These are phyloP conservation scores for Starmera quercuum DNA, from an alignment of 805 yeast species.

Conservation along the genomic window DNA sequence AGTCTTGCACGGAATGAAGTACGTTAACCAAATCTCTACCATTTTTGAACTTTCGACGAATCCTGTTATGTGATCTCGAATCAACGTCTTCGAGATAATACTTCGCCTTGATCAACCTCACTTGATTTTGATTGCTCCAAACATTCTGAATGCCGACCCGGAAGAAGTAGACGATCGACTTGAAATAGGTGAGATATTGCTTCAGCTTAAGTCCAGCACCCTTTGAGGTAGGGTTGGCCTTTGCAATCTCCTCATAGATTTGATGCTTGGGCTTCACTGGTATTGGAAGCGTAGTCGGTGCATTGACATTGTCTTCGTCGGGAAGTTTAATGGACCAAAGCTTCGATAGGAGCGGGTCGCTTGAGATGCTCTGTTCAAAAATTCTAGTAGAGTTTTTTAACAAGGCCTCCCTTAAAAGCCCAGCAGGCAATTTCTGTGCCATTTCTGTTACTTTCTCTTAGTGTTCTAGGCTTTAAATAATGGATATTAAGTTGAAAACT, in stretches of 20 bases:
- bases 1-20: conserved; percentile 26
- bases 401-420: not conserved
- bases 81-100: conserved; percentile 20
- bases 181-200: conserved; percentile 38
- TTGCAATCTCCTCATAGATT: conserved; percentile 21
- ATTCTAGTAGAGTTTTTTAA: not conserved
- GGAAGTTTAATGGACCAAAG: not conserved
- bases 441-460: too few species aligned
- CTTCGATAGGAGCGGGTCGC: not conserved
- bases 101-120: conserved; percentile 20
- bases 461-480: too few species aligned
- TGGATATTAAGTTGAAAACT: not conserved
- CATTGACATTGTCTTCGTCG: conserved; percentile 16
- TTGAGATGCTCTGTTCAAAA: not conserved
- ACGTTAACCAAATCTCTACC: conserved; percentile 30
- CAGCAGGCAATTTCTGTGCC: too few species aligned
- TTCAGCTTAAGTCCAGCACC: conserved; percentile 22
- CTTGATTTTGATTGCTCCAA: conserved; percentile 34
- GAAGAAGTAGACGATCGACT: conserved; percentile 43
- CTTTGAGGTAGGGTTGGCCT: conserved; percentile 12
- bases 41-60: conserved; percentile 21
- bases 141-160: conserved; percentile 49
- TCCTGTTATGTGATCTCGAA: conserved; percentile 5
- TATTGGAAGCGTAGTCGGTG: conserved; percentile 24
- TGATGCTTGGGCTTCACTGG: conserved; percentile 18